Percentiles rank a stretch among this genome's conserved stretches.
These are phyloP conservation scores for Fusarium xylarioides DNA, from an alignment of 2,329 filamentous ascomycete species.

Conservation along the genomic window DNA sequence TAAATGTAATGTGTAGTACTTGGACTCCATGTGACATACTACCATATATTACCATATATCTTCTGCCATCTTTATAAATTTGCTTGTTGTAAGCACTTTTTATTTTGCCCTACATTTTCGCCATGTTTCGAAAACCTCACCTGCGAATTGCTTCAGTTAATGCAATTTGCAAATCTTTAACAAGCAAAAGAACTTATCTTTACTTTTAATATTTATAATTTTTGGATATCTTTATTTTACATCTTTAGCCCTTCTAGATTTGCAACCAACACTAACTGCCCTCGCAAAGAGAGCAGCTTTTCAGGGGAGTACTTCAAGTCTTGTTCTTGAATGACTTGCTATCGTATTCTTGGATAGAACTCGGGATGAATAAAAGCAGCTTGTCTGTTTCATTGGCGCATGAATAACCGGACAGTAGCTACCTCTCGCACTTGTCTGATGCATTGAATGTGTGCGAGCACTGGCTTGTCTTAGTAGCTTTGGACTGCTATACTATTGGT, in stretches of 20 bases:
- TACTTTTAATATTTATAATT: accelerated
- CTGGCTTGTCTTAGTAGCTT: slow-evolving; percentile 54
- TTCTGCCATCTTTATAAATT: slow-evolving; percentile 7
- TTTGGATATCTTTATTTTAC: accelerated
- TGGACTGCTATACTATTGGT: slow-evolving; percentile 48
- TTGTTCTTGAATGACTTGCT: slow-evolving; percentile 26
- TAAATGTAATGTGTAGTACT: not conserved
- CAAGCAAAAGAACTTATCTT: too few relatives aligned
- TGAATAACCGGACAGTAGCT: slow-evolving; percentile 50
- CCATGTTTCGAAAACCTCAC: not conserved
- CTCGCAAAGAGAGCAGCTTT: not conserved
- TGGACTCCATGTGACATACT: not conserved
- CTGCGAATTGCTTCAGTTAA: accelerated
- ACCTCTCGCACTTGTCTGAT: slow-evolving; percentile 50
- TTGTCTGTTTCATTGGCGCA: slow-evolving; percentile 51
- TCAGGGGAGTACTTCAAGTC: slow-evolving; percentile 24
- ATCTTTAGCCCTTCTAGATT: slow-evolving; percentile 7
- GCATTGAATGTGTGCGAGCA: slow-evolving; percentile 49
- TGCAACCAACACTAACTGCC: not conserved
- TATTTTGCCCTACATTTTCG: not conserved
- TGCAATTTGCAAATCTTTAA: not conserved
- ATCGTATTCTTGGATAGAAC: accelerated
- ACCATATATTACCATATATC: not conserved
- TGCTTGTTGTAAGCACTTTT: not conserved
- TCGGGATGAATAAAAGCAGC: accelerated